Evolutionary conservation across 2,329 filamentous ascomycete genomes (phyloP), one percentile per base, ranked within the genome.

Genomic region (Colletotrichum liriopes): DNA sequence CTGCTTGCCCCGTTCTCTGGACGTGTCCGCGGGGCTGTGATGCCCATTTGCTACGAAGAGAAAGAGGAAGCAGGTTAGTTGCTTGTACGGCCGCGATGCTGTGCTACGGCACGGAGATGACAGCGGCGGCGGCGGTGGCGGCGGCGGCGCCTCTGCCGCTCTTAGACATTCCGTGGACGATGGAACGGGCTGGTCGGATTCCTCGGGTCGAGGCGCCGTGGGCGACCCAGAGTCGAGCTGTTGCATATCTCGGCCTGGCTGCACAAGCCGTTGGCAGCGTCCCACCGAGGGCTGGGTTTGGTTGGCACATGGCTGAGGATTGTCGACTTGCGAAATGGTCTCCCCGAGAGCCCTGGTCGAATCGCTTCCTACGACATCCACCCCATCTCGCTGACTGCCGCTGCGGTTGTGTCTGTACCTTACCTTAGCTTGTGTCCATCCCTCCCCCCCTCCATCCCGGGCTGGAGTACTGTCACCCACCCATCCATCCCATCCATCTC

Each of bases 81-180:
- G 18, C n/a, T 45, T n/a, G 29, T 32, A 32, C 29, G 29, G 6
- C 6, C 29, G 9, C 20, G 7, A 45, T 18, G 23, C 23, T 26
- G 23, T 8, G n/a, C 20, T 3, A 9, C 43, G 32, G 8, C 18
- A 56, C 29, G n/a, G 52, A 56, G 52, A 14, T 20, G 35, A 18
- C 2, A 14, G 54, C 20, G 32, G 32, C 54, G 52, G 18, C 32
- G 52, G 26, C 29, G 41, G 29, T 26, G 41, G 11, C 58, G 43
- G 43, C 58, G 29, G 20, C 43, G 43, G n/a, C 43, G 59, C 59
- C 59, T 62, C 59, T 51, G 45, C 60, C 59, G 59, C 32, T 51
- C 32, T 51, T 62, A 14, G 45, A 23, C 43, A 49, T 49, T 49
- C 11, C 43, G 9, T 18, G 6, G n/a, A 35, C 29, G 3, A 35